Evolutionary conservation across 2,329 filamentous ascomycete genomes (phyloP), one percentile per base, ranked within the genome.

Genomic region (Chalara sp.): DNA sequence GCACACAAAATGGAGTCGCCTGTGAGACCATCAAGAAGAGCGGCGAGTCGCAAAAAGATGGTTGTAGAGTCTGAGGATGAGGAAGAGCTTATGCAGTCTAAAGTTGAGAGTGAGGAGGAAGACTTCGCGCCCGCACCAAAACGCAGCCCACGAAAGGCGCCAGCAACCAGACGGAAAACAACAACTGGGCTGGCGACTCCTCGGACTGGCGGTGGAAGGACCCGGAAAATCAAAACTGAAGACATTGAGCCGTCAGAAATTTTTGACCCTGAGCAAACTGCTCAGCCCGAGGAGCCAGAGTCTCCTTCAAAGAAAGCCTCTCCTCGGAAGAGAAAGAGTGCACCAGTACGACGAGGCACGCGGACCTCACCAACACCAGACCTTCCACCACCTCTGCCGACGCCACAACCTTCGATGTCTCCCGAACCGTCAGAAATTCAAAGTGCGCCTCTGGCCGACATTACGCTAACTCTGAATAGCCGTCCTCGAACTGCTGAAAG

Each of bases 31-130:
- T 77, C 79, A 50, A 75, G 84, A 64, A 76, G 82, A 50, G 76
- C 74, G 46, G 76, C 78, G 42, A 68, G 86, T 28, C 80, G 89
- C 64, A 83, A 85, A 61, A 86, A 83, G 60, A 80, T 86, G 47
- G 77, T 95, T 45, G 73, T 91, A 53, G 89, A 95, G 58, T 89
- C 84, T 6, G 76, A 80, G 21, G 79, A 81, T 29, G 89, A 92
- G 41, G 89, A 95, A 52, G 87, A 89, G 51, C 81, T 86, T 56
- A 74, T 81, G 49, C 73, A 79, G 60, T 73, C 77, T 55, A 75
- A 80, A 62, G 76, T 79, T 53, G 73, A 81, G 31, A 80, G 86
- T 4, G 76, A 72, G 46, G 86, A 87, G 56, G 86, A 91, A 46
- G 88, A 95, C 46, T 93, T 90, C 62, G 86, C 86, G 43, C 89